Base-by-base conservation (phyloP, 495 filamentous ascomycete genomes). In the Cryomyces minteri region DNA sequence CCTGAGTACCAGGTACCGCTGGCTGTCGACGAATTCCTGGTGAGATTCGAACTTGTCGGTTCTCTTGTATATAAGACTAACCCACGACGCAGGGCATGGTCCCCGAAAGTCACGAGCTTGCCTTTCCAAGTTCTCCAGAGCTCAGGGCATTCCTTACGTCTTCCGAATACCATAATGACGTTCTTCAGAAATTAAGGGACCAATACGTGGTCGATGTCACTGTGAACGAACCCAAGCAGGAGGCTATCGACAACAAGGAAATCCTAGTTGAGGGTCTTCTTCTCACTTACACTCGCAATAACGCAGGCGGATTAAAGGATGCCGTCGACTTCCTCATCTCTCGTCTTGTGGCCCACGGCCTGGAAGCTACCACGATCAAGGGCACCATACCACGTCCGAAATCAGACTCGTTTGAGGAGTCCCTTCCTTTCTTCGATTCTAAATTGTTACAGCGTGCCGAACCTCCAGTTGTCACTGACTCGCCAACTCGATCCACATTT, bases 351-450 rank as follows among this genome's bases (percentile, higher is more conserved):
- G 74, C 80, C 2, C 79, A 84, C 38, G 82, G 83, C n/a, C 73
- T 94, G 32, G 83, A 94, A 51, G 78, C 80, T 4, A 83, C 73
- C 39, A 76, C 84, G 25, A 77, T 99, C 52, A 93, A 90, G 61
- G 90, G 92, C 43, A 79, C 85, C 10, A 88, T 96, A 49, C 86
- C 88, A 0, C 80, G 88, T 40, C 92, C 90, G 43, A 95, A 96
- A 67, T 95, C 90, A 4, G 90, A 99, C 62, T 94, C 90, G 1
- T 99, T 96, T 56, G 90, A 96, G 55, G 92, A 96, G 49, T 88
- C 85, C 37, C 72, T 94, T 31, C 88, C 84, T 29, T 95, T 84
- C 68, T 99, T 99, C 61, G 81, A 94, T 60, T 90, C 87, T 0
- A 95, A 95, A 64, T 66, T 99, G 32, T 70, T 99, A 32, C 92